Conservation (phyloP, 2,329 filamentous ascomycete genomes). For the Plectosphaerella cucumerina region DNA sequence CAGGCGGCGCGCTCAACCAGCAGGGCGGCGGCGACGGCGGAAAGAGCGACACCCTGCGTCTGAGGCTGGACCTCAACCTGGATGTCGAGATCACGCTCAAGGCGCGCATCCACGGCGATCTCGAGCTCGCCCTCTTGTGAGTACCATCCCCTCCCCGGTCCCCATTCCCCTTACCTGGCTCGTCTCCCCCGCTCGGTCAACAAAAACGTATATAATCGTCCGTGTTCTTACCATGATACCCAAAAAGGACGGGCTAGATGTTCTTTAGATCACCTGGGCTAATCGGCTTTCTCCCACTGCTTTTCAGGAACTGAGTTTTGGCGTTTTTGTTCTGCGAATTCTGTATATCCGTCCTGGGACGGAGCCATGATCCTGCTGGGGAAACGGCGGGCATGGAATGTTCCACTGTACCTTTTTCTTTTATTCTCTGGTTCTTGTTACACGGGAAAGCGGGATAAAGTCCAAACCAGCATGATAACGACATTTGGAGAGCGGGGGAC, state of each 20-base stretch:
- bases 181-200: slow-evolving; percentile 6
- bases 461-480: too few relatives aligned
- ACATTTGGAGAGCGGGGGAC: too few relatives aligned
- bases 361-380: not conserved
- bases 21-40: slow-evolving; percentile 29
- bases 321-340: not conserved
- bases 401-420: slow-evolving; percentile 8
- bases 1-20: slow-evolving; percentile 28
- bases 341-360: not conserved
- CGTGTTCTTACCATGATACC: slow-evolving; percentile 11
- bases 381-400: not conserved
- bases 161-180: slow-evolving; percentile 4
- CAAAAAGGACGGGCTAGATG: slow-evolving; percentile 16
- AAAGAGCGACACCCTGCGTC: slow-evolving; percentile 63
- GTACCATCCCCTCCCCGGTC: slow-evolving; percentile 19
- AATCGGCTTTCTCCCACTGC: slow-evolving; percentile 13
- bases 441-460: slow-evolving; percentile 7
- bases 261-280: slow-evolving; percentile 12
- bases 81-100: slow-evolving; percentile 84
- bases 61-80: slow-evolving; percentile 74
- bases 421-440: not conserved
- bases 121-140: slow-evolving; percentile 68
- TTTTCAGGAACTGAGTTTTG: slow-evolving; percentile 14
- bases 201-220: slow-evolving; percentile 7
- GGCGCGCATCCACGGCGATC: slow-evolving; percentile 79